Conservation (phyloP, 805 yeast species). For the Yamadazyma nakazawae region DNA sequence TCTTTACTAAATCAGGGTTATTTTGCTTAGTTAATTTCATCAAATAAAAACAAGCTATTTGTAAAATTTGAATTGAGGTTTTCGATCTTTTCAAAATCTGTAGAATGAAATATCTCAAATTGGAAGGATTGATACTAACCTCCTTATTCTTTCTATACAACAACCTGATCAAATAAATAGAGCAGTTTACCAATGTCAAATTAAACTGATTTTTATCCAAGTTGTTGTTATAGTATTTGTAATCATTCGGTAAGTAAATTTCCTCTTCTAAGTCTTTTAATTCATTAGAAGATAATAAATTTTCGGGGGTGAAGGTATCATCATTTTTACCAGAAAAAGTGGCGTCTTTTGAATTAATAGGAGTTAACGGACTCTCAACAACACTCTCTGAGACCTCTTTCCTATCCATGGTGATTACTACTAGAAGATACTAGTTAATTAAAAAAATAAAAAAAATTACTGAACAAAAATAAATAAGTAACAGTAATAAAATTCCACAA, state of each 20-base stretch:
- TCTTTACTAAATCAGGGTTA: constrained; percentile 12
- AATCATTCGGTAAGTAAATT: constrained; percentile 30
- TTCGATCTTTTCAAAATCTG: constrained; percentile 27
- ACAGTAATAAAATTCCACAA: too few relatives aligned
- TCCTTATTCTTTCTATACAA: constrained; percentile 21
- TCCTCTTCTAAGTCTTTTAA: constrained; percentile 6
- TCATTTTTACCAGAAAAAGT: background rate
- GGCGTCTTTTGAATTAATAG: background rate
- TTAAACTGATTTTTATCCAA: constrained; percentile 41
- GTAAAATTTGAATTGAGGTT: constrained; percentile 59
- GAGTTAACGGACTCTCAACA: background rate
- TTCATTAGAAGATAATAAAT: constrained; percentile 1
- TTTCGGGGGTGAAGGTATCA: background rate
- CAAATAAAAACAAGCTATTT: constrained; percentile 65
- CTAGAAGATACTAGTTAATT: background rate
- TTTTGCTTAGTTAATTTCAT: constrained; percentile 37
- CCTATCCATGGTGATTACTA: background rate
- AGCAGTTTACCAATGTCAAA: constrained; percentile 34
- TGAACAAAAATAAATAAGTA: too few relatives aligned
- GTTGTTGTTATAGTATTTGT: constrained; percentile 37
- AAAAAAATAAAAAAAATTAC: background rate
- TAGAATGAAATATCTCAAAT: constrained; percentile 46
- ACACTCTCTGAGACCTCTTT: background rate
- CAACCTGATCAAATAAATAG: constrained; percentile 33
- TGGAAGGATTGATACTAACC: constrained; percentile 15